phyloP scores from a whole-genome alignment of 78 protist genomes.

The Bigelowiella natans region DNA sequence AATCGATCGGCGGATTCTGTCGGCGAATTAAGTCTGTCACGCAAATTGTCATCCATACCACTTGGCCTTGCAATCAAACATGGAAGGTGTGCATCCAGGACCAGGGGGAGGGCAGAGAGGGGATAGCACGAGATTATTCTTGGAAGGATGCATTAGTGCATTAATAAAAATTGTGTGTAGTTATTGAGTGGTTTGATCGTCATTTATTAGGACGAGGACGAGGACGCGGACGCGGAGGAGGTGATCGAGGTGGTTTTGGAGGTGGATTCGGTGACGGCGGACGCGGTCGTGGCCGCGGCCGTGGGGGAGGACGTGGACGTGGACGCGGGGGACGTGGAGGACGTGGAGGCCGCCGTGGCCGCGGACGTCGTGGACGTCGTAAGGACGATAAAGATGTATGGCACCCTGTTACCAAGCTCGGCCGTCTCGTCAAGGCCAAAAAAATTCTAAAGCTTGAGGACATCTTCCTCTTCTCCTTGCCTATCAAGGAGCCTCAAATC shows the following conservation, averaged over 20 bases:
- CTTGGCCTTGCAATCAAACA: too few species aligned
- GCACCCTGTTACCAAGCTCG: slow-evolving; percentile 99
- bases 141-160: too few species aligned
- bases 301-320: background rate
- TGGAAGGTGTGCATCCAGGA: too few species aligned
- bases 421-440: slow-evolving; percentile 92
- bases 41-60: too few species aligned
- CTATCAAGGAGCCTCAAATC: slow-evolving; percentile 39
- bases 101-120: too few species aligned
- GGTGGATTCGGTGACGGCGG: slow-evolving; percentile 17
- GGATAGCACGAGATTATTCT: too few species aligned
- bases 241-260: background rate
- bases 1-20: too few species aligned
- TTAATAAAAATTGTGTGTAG: too few species aligned
- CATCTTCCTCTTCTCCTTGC: slow-evolving; percentile 93
- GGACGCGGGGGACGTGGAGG: background rate
- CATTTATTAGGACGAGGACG: slow-evolving; percentile 10
- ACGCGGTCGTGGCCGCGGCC: slow-evolving; percentile 6
- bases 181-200: too few species aligned
- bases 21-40: too few species aligned
- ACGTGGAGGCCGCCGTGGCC: slow-evolving; percentile 47
- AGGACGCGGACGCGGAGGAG: background rate
- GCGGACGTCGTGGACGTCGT: slow-evolving; percentile 68
- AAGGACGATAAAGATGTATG: slow-evolving; percentile 65
- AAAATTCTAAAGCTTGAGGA: slow-evolving; percentile 86